Conservation (phyloP, 2,329 filamentous ascomycete genomes). For the Fusarium virguliforme region DNA sequence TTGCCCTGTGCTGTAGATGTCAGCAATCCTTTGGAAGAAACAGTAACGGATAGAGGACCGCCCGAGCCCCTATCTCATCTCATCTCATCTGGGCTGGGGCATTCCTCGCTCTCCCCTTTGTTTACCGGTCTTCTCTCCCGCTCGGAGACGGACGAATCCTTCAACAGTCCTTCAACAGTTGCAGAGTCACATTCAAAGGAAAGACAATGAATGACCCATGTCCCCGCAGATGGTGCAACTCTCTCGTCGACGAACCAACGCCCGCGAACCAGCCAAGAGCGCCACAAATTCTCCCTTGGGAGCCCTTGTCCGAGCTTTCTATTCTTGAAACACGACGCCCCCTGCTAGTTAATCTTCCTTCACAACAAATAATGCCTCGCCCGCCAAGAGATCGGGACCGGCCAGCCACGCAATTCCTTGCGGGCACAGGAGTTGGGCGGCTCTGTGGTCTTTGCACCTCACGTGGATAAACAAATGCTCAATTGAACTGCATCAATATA, state of each 20-base stretch:
- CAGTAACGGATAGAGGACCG: not conserved
- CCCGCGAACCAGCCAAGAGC: not conserved
- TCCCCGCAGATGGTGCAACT: slow-evolving; percentile 6
- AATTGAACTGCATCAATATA: not conserved
- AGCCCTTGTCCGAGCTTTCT: not conserved
- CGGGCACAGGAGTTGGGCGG: not conserved
- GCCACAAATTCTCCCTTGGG: slow-evolving; percentile 3
- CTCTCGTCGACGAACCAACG: not conserved
- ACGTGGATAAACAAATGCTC: not conserved
- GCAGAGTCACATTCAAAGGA: not conserved
- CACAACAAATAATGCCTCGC: slow-evolving; percentile 5
- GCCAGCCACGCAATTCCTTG: not conserved
- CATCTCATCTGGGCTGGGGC: not conserved
- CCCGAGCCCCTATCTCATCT: not conserved
- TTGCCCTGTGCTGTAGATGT: not conserved
- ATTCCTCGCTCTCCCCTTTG: too few species aligned
- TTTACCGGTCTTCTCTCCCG: not conserved
- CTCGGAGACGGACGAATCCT: slow-evolving; percentile 1
- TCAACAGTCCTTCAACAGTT: not conserved
- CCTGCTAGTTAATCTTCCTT: not conserved
- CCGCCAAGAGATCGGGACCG: slow-evolving; percentile 2
- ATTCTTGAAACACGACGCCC: slow-evolving; percentile 7
- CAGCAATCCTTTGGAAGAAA: slow-evolving; percentile 2
- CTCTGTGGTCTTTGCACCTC: not conserved
- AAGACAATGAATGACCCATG: not conserved